Percentiles rank a stretch among this genome's conserved stretches.
phyloP scores from a whole-genome alignment of 441 rosid species.

The Corymbia citriodora region DNA sequence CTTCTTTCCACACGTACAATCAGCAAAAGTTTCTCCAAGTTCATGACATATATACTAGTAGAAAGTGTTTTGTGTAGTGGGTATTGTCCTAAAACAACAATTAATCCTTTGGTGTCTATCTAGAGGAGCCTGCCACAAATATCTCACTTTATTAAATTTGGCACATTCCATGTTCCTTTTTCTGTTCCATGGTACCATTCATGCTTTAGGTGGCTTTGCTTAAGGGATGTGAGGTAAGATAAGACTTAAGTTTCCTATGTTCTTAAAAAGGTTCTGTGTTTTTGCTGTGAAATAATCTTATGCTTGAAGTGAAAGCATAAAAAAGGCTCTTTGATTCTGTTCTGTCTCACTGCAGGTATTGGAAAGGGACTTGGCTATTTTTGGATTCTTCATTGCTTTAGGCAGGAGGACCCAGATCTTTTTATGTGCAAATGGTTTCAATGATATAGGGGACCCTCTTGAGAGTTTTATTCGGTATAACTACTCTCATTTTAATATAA shows the following conservation, averaged over 20 bases:
- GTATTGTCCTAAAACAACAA: background rate
- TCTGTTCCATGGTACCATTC: background rate
- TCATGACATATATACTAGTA: background rate
- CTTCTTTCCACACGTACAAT: background rate
- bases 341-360: conserved; percentile 62
- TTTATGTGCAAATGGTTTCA: conserved; percentile 77
- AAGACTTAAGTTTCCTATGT: background rate
- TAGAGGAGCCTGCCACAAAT: background rate
- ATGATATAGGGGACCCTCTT: conserved; percentile 48
- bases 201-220: background rate
- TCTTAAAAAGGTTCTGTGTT: background rate
- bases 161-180: background rate
- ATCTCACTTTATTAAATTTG: background rate
- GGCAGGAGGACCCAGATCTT: conserved; percentile 85
- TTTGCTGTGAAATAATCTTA: background rate
- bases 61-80: background rate
- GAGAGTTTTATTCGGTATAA: conserved; percentile 80
- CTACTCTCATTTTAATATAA: background rate
- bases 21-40: background rate
- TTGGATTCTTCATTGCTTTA: conserved; percentile 95
- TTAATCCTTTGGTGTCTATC: background rate
- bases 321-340: conserved; percentile 3
- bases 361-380: conserved; percentile 97
- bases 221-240: background rate
- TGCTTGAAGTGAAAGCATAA: background rate